Evolutionary conservation across 1,139 yeast genomes (phyloP), one percentile per base, ranked within the genome.

Genomic region (Candida sp.): DNA sequence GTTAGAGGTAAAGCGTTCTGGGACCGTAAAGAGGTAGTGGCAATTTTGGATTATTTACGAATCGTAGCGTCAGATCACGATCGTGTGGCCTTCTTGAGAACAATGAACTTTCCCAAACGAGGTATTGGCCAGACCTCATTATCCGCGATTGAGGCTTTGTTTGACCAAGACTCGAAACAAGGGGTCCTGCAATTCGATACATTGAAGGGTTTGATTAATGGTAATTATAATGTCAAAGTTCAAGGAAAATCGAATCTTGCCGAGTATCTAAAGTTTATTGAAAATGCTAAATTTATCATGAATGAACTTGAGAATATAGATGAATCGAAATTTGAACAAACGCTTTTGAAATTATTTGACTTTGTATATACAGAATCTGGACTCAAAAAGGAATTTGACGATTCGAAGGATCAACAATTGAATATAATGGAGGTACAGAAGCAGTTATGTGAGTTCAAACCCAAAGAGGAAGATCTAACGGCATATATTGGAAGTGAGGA

Each of bases 1-100:
- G 70, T 84, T 1, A 80, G 84, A 42, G 97, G 97, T 0, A 70
- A 72, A 41, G 84, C 88, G 1, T 87, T 89, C 54, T 87, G 95
- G 91, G 90, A 87, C 35, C 64, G 87, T 32, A 77, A 77, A 45
- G 96, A 88, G 56, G 83, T 88, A 11, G 67, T 72, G 19, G 66
- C 79, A 0, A 70, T 87, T 43, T 48, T 90, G 40, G 87, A 84
- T 55, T 81, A 84, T 50, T 57, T 93, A 27, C 70, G 87, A 41
- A 79, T 82, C 1, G 68, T 87, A 8, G 70, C 79, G 3, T 78
- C 82, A 35, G 77, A 75, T 15, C 60, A 63, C 42, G 53, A 50
- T 39, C 67, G 78, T 43, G 59, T 79, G 27, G 87, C 96, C 0
- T 67, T 79, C 33, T 49, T 78, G 22, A 66, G 88, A 34, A 73